Base-by-base conservation (phyloP, 345 rosid species). In the Alliaria petiolata region DNA sequence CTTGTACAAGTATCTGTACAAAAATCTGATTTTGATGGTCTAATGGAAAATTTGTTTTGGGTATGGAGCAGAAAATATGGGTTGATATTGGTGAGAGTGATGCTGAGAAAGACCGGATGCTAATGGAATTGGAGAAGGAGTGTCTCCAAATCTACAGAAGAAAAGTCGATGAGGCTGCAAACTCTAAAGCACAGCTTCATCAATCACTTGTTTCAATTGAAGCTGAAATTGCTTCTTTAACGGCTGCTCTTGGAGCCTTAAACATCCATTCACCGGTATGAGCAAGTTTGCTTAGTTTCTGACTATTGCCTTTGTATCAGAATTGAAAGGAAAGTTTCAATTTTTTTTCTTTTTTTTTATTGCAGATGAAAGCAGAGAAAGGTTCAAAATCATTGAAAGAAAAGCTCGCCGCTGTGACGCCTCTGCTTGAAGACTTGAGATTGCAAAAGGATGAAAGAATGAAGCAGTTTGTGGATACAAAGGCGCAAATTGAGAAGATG, bases 71-170 rank as follows among this genome's bases (percentile, higher is more conserved):
- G 98, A 95, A 85, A 80, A 71, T 93, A 79, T 93, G 98, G 98
- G 86, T 71, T 73, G 98, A 93, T 49, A 86, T 93, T 26, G 98
- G 98, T 14, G 96, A 91, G 82, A 87, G 81, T 63, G 95, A 93
- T 73, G 86, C 80, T 4, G 97, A 93, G 51, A 91, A 86, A 74
- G 98, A 89, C 69, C 79, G 87, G 11, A 86, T 87, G 92, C 71
- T 93, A 15, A 65, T 79, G 75, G 97, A 93, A 65, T 62, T 93
- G 83, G 98, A 93, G 80, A 85, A 82, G 56, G 96, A 93, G 71
- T 93, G 98, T 81, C 80, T 93, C 26, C 89, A 89, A 82, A 85
- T 93, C 52, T 93, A 93, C 79, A 82, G 81, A 61, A 88, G 96
- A 74, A 93, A 87, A 83, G 96, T 93, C 2, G 93, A 93, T 15